Evolutionary conservation across 176 grass and related monocot species (phyloP).

Genomic region (Oryza officinalis): DNA sequence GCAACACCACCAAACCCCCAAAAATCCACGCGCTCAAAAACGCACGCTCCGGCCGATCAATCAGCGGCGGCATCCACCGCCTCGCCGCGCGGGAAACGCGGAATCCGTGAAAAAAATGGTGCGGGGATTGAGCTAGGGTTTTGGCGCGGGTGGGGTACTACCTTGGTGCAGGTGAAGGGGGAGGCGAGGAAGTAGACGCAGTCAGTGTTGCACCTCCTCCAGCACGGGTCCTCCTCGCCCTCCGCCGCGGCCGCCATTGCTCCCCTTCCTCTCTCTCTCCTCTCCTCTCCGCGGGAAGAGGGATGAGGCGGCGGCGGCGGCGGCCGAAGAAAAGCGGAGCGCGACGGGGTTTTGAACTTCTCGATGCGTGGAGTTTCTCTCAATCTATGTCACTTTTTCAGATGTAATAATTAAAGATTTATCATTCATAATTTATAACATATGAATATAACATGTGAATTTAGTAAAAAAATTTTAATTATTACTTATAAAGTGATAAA

Average conservation of each 20-base stretch:
- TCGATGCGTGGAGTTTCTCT: not conserved
- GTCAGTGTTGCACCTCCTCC: slow-evolving; percentile 33
- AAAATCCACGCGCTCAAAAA: not conserved
- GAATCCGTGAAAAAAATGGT: not conserved
- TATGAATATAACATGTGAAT: too few species aligned
- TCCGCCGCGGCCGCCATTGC: slow-evolving; percentile 17
- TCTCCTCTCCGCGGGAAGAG: not conserved
- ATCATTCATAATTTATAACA: too few species aligned
- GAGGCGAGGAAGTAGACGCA: slow-evolving; percentile 42
- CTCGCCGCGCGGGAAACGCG: not conserved
- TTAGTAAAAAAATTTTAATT: too few species aligned
- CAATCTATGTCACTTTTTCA: too few species aligned
- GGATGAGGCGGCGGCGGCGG: slow-evolving; percentile 21
- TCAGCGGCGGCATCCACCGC: not conserved
- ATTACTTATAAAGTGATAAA: too few species aligned
- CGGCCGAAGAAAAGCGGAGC: not conserved
- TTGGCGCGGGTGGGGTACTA: not conserved
- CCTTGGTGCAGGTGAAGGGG: slow-evolving; percentile 42
- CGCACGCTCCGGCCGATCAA: not conserved
- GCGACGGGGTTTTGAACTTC: slow-evolving; percentile 29
- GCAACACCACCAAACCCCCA: slow-evolving; percentile 33
- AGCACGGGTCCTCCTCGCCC: slow-evolving; percentile 24
- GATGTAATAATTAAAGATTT: too few species aligned
- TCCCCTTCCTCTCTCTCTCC: not conserved
- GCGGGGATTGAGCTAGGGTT: slow-evolving; percentile 25